These are phyloP conservation scores for Saitozyma podzolica DNA, from an alignment of 768 basidiomycete species.

Conservation along the genomic window DNA sequence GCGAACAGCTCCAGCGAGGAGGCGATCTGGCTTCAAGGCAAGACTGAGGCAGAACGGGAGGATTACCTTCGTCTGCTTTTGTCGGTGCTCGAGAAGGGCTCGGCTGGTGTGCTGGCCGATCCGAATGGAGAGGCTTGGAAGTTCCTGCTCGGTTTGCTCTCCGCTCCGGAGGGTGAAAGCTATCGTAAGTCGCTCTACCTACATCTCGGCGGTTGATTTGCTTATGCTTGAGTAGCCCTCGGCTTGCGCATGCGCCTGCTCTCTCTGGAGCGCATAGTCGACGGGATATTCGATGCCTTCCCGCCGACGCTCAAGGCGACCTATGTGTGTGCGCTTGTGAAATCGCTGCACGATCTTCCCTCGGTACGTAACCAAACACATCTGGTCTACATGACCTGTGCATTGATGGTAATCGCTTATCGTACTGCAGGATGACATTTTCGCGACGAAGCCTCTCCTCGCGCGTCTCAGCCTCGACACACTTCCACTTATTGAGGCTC, in stretches of 20 bases:
- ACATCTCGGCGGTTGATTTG: no score
- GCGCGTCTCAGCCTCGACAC: slow-evolving; percentile 19
- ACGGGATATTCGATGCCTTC: slow-evolving; percentile 62
- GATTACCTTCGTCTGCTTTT: slow-evolving; percentile 28
- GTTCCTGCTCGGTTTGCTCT: slow-evolving; percentile 18
- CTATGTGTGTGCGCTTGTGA: slow-evolving; percentile 63
- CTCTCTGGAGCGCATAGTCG: slow-evolving; percentile 18
- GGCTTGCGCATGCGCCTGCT: slow-evolving; percentile 16
- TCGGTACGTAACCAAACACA: background rate
- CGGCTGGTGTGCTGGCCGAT: slow-evolving; percentile 20
- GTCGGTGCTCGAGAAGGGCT: slow-evolving; percentile 10
- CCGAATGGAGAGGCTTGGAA: slow-evolving; percentile 34
- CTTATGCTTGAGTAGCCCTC: slow-evolving; percentile 1
- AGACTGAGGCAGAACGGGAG: slow-evolving; percentile 8
- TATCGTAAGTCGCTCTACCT: slow-evolving; percentile 1
- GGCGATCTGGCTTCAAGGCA: slow-evolving; percentile 9
- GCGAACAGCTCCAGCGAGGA: slow-evolving; percentile 21
- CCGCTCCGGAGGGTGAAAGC: background rate
- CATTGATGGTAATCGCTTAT: no score
- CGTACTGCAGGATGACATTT: slow-evolving; percentile 7
- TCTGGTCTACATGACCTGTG: no score
- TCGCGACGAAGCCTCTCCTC: slow-evolving; percentile 17
- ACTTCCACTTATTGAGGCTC: slow-evolving; percentile 15
- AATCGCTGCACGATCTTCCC: slow-evolving; percentile 45
- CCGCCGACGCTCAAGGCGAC: slow-evolving; percentile 60